These are phyloP conservation scores for Petrea volubilis DNA, from an alignment of 257 asterid genomes.

Conservation along the genomic window DNA sequence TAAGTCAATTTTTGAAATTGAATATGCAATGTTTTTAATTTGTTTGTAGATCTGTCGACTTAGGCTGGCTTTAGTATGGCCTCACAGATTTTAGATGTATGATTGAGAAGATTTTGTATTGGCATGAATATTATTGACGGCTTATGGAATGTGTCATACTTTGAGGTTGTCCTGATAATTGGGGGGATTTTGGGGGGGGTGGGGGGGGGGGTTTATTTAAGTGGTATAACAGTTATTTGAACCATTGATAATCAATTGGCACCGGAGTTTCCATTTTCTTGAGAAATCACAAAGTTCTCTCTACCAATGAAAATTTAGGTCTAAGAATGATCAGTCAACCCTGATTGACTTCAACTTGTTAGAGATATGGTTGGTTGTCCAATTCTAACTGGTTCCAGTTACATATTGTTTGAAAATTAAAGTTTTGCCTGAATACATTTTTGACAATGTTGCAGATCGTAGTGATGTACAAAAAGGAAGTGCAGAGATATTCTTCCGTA, in stretches of 20 bases:
- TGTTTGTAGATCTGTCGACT: constrained; percentile 11
- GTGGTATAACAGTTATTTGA: not conserved
- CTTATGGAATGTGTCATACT: not conserved
- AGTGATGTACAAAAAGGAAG: constrained; percentile 98
- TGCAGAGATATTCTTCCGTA: constrained; percentile 96
- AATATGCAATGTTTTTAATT: not conserved
- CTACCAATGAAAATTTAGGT: constrained; percentile 6
- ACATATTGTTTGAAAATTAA: not conserved
- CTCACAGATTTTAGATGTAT: not conserved
- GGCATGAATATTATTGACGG: not conserved
- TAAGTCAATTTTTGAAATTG: not conserved
- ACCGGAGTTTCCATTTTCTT: not conserved
- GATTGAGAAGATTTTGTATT: not conserved
- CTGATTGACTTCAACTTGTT: constrained; percentile 8
- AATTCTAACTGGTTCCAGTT: not conserved
- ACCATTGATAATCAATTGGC: not conserved
- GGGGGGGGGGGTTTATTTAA: not conserved
- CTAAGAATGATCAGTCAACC: constrained; percentile 5
- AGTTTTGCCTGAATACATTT: constrained; percentile 11
- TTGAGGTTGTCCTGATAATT: not conserved
- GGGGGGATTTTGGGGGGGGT: no score
- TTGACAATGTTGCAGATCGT: constrained; percentile 59
- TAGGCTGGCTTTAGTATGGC: not conserved
- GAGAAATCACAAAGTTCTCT: not conserved
- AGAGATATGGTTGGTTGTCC: not conserved